These are phyloP conservation scores for Coelastrella sp. DNA, from an alignment of 139 green algal species.

Conservation along the genomic window DNA sequence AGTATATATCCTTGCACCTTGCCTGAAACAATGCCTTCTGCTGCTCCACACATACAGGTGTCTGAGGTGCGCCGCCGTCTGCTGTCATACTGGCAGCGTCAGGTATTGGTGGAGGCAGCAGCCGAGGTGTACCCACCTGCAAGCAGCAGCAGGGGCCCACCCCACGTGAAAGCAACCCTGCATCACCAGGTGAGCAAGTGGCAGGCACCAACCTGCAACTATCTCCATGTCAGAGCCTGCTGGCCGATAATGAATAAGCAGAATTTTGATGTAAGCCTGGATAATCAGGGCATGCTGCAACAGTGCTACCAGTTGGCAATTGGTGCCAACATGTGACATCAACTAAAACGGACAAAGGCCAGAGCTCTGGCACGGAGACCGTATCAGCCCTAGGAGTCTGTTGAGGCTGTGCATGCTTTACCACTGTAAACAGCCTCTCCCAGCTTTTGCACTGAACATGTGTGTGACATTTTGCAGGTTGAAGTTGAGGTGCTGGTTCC, in stretches of 20 bases:
- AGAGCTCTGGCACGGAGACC: no score
- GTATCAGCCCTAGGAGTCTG: no score
- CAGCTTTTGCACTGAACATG: no score
- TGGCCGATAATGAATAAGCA: not conserved
- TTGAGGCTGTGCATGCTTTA: no score
- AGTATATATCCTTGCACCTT: no score
- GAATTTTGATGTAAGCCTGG: not conserved
- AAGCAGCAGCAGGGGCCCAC: constrained; percentile 13
- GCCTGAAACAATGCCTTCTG: not conserved
- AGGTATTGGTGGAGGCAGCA: constrained; percentile 39
- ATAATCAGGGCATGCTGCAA: not conserved
- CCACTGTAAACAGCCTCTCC: no score
- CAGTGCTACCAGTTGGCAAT: no score
- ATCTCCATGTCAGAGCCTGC: no score
- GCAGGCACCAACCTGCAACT: no score
- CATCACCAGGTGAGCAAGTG: constrained; percentile 11
- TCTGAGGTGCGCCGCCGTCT: constrained; percentile 31
- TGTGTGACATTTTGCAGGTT: not conserved
- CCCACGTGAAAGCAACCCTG: not conserved
- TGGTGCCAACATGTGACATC: no score
- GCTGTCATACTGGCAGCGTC: constrained; percentile 38
- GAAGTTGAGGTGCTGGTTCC: constrained; percentile 43
- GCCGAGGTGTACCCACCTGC: constrained; percentile 21
- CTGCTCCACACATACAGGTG: constrained; percentile 11
- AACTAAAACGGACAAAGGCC: no score